Evolutionary conservation across 2,329 filamentous ascomycete genomes (phyloP), one percentile per base, ranked within the genome.

Genomic region (Exophiala spinifera): DNA sequence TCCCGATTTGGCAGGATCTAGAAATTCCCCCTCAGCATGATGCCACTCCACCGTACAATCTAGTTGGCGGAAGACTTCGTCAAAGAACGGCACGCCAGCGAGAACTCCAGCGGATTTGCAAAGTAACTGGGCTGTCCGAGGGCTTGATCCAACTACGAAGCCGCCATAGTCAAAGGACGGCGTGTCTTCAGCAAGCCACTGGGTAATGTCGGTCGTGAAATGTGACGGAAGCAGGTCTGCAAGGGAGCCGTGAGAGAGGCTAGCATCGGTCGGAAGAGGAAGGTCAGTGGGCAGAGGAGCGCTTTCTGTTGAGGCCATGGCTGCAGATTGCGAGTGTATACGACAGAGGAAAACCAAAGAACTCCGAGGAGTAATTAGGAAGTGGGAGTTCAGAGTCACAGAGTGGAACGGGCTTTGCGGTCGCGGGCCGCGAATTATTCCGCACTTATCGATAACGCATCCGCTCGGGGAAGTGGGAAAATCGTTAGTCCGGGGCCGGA

Each of bases 101-200:
- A 99, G 78, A 46, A 97, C 80, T 59, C 94, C 94, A 2, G 76
- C 69, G n/a, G 82, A 84, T 70, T 88, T 89, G 57, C 79, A 83
- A 73, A 81, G 86, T 36, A 89, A 79, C 3, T 82, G 87, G 17
- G 86, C 86, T 13, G 79, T 82, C 55, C 82, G 81, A 7, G 75
- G 72, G 23, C 74, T 75, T 36, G 88, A 83, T 60, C 94, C 94
- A 20, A 99, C 94, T 5, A 99, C 94, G 72, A 95, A 99, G 57
- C 94, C 94, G 66, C 89, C 94, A 70, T 96, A 96, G 78, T 99
- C 94, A 74, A 96, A 92, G 49, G 89, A 94, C 3, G 94, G 94
- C 2, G 91, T 95, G 75, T 99, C 94, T 74, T 99, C 94, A 66
- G 91, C 88, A 13, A 96, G 86, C 94, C 94, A 99, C 66, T 82